Evolutionary conservation across 805 yeast genomes (phyloP).

Genomic region (Candida chilensis): DNA sequence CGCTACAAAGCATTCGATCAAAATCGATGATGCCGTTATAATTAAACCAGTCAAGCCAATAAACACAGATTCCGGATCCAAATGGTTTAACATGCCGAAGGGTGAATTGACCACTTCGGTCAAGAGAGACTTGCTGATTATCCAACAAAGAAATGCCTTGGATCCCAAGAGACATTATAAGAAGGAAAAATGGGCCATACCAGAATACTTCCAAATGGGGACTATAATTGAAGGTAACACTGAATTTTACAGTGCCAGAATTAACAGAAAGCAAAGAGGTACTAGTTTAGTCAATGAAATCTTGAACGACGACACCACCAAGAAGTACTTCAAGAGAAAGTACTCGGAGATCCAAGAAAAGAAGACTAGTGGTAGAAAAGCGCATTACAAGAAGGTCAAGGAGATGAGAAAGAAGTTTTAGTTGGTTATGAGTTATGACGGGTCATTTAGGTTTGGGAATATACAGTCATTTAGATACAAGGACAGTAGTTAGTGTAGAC

Average conservation of each 20-base stretch:
- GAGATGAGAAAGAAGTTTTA: conserved; percentile 47
- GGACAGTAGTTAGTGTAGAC: too few relatives aligned
- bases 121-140: conserved; percentile 67
- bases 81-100: conserved; percentile 79
- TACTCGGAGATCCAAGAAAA: conserved; percentile 69
- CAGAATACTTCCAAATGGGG: conserved; percentile 82
- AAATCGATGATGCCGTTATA: too few relatives aligned
- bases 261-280: conserved; percentile 67
- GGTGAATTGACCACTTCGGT: conserved; percentile 64
- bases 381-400: conserved; percentile 53
- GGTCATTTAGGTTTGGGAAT: background rate
- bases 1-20: too few relatives aligned
- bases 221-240: conserved; percentile 77
- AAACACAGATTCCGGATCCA: conserved; percentile 44
- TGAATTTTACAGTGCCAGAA: conserved; percentile 63
- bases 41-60: too few relatives aligned
- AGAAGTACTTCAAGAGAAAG: conserved; percentile 76
- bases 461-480: background rate
- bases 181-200: conserved; percentile 69
- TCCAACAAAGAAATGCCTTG: conserved; percentile 81
- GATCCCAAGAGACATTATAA: conserved; percentile 96
- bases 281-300: conserved; percentile 76
- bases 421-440: background rate
- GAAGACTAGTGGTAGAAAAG: conserved; percentile 55
- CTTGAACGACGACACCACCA: conserved; percentile 60